A percentile compares a stretch with the other conserved stretches of the same genome.
phyloP scores from a whole-genome alignment of 31 red algal genomes.

The Porphyra umbilicalis region DNA sequence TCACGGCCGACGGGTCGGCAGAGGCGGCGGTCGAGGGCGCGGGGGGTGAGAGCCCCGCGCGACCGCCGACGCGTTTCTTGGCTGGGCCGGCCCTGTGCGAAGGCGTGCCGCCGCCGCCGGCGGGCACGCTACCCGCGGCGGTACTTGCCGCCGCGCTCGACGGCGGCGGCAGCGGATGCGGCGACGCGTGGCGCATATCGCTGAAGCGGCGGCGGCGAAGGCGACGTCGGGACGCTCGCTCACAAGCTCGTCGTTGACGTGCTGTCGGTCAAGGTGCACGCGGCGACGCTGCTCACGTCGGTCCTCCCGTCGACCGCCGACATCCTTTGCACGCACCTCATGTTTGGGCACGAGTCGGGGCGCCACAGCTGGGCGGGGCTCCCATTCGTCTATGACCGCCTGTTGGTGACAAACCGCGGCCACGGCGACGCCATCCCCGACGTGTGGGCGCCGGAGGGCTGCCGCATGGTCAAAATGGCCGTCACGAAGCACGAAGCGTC shows the following conservation, averaged over 20 bases:
- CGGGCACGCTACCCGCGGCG: no score
- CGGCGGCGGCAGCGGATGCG: no score
- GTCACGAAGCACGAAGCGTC: conserved; percentile 70
- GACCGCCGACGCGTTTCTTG: no score
- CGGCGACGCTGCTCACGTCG: conserved; percentile 63
- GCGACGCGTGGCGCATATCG: no score
- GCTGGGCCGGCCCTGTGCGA: no score
- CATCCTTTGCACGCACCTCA: conserved; percentile 96
- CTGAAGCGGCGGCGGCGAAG: no score
- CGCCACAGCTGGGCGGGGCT: conserved; percentile 59
- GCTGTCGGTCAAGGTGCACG: conserved; percentile 90
- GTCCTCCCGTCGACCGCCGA: conserved; percentile 52
- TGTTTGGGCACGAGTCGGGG: conserved; percentile 97
- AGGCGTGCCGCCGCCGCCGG: no score
- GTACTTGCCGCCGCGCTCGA: no score
- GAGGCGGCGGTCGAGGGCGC: no score
- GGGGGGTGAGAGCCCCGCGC: no score
- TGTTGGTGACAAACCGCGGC: conserved; percentile 35
- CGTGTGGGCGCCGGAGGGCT: conserved; percentile 71
- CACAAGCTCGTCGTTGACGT: conserved; percentile 89
- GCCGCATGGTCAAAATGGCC: conserved; percentile 83
- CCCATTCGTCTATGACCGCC: conserved; percentile 94
- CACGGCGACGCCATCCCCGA: conserved; percentile 56
- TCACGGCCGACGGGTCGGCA: no score
- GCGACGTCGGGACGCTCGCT: no score